A percentile compares a stretch with the other conserved stretches of the same genome.
Evolutionary conservation across 768 basidiomycete species (phyloP).

Genomic region (Lactarius sanguifluus): DNA sequence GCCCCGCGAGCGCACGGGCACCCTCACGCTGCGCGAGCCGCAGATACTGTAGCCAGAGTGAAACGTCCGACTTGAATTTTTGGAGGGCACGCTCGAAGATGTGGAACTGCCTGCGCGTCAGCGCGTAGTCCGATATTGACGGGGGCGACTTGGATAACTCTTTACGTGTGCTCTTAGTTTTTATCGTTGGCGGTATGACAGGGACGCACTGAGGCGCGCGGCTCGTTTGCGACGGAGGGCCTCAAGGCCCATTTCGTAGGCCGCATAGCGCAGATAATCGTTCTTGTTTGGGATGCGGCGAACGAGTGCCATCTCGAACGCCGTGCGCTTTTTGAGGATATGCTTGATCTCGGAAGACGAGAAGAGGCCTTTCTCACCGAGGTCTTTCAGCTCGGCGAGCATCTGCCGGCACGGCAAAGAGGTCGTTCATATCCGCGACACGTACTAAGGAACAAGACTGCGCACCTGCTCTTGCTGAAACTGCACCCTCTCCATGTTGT

Average conservation of each 20-base stretch:
- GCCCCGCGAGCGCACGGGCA: conserved; percentile 74
- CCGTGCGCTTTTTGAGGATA: conserved; percentile 81
- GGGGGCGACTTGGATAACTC: conserved; percentile 39
- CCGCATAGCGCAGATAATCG: conserved; percentile 88
- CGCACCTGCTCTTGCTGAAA: conserved; percentile 87
- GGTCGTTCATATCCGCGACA: neutral
- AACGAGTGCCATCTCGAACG: conserved; percentile 80
- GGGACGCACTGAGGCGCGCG: conserved; percentile 62
- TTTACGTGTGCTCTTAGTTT: conserved; percentile 15
- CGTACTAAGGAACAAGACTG: neutral
- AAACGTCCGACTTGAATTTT: conserved; percentile 86
- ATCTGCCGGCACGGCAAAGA: conserved; percentile 47
- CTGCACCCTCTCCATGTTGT: conserved; percentile 88
- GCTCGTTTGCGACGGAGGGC: conserved; percentile 72
- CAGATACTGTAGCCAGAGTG: conserved; percentile 87
- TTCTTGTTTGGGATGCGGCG: conserved; percentile 81
- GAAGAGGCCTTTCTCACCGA: conserved; percentile 83
- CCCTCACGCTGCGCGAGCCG: conserved; percentile 78
- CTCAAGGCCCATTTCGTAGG: conserved; percentile 89
- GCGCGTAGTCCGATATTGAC: conserved; percentile 79
- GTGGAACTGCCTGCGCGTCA: conserved; percentile 81
- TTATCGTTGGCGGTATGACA: conserved; percentile 11
- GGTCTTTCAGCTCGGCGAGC: conserved; percentile 93
- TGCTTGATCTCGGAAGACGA: conserved; percentile 79
- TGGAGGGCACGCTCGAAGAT: conserved; percentile 89